Evolutionary conservation across 352 stramenopile genomes (phyloP).

Genomic region (Nothophytophthora sp.): DNA sequence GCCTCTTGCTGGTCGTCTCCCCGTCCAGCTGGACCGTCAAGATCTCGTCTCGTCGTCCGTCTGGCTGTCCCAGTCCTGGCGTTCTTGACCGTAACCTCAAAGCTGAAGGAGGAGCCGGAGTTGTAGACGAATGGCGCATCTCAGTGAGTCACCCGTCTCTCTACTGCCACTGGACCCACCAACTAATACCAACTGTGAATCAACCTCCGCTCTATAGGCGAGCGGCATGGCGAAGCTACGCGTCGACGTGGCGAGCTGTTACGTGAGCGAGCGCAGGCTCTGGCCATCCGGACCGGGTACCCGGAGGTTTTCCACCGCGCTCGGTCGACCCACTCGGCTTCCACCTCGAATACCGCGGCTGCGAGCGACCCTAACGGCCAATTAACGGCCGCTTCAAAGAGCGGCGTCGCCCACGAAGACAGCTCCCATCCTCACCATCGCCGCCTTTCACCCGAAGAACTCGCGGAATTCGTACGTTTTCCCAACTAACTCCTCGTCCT

Average conservation of each 20-base stretch:
- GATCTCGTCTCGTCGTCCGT: constrained; percentile 11
- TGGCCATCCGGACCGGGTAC: constrained; percentile 49
- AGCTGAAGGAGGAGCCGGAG: constrained; percentile 17
- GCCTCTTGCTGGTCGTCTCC: no score
- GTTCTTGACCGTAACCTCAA: no score
- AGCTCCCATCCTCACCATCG: constrained; percentile 11
- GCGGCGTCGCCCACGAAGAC: neutral
- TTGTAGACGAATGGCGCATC: constrained; percentile 38
- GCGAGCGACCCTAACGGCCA: constrained; percentile 6
- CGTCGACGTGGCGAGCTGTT: constrained; percentile 48
- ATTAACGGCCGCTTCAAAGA: neutral
- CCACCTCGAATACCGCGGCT: neutral
- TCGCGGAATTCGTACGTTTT: constrained; percentile 36
- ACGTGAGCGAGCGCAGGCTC: constrained; percentile 40
- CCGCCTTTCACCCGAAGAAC: constrained; percentile 17
- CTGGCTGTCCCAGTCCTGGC: neutral
- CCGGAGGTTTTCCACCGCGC: constrained; percentile 32
- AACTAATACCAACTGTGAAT: neutral
- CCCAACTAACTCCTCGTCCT: neutral
- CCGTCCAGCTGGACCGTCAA: no score
- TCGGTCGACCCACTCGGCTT: constrained; percentile 6
- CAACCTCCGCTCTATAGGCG: constrained; percentile 24
- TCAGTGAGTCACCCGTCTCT: constrained; percentile 22
- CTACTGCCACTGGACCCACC: no score
- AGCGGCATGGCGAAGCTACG: constrained; percentile 57